Conservation (phyloP, 371 early-diverging fungal genomes). For the Zopfochytrium polystomum region DNA sequence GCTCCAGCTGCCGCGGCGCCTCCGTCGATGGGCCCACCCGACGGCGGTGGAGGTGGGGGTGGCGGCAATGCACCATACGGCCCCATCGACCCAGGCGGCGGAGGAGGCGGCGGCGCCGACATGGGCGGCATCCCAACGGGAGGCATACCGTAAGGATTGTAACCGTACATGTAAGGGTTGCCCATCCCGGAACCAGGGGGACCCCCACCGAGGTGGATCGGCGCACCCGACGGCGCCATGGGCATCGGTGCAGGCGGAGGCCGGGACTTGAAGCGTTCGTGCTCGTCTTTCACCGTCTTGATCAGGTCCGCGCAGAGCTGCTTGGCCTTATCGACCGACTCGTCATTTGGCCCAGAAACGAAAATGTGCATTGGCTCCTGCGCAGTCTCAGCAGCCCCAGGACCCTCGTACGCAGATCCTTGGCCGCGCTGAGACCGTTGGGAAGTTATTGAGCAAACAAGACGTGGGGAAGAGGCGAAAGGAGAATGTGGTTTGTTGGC, state of each 20-base stretch:
- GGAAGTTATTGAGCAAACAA: too few relatives aligned
- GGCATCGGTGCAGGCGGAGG: conserved; percentile 1
- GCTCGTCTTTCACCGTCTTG: conserved; percentile 70
- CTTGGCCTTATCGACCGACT: conserved; percentile 66
- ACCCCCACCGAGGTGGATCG: background rate
- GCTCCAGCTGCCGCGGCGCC: background rate
- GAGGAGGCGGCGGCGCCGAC: too few relatives aligned
- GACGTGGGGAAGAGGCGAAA: too few relatives aligned
- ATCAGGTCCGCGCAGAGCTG: conserved; percentile 71
- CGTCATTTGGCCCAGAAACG: conserved; percentile 60
- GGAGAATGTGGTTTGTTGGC: too few relatives aligned
- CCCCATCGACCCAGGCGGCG: too few relatives aligned
- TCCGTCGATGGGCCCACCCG: too few relatives aligned
- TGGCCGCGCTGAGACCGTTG: conserved; percentile 61
- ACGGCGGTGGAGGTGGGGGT: too few relatives aligned
- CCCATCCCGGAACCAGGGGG: too few relatives aligned
- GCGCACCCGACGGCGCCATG: conserved; percentile 1
- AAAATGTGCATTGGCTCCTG: conserved; percentile 75
- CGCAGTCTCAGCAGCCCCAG: conserved; percentile 64
- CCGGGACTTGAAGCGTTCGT: conserved; percentile 53
- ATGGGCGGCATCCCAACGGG: too few relatives aligned
- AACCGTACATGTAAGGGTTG: too few relatives aligned
- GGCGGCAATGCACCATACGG: too few relatives aligned
- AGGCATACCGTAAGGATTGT: too few relatives aligned
- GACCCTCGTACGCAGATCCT: conserved; percentile 76